Base-by-base conservation (phyloP, 208 protist species). In the Vickermania spadyakhi region DNA sequence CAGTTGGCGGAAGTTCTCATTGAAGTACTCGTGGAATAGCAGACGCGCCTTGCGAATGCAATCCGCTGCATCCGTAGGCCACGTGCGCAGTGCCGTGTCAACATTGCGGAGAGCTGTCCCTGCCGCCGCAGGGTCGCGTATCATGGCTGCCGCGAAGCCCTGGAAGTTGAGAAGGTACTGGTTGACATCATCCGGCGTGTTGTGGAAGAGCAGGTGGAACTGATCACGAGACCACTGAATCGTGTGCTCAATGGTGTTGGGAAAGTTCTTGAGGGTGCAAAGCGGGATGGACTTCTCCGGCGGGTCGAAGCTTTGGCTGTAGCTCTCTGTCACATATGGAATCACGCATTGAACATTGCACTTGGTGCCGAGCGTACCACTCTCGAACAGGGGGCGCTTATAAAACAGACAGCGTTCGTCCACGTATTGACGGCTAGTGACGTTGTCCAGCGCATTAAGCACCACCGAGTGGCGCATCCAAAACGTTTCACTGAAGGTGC, bases 231-330 rank as follows among this genome's bases (percentile, higher is more conserved):
- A 89, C 93, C 91, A 98, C 82, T 98, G 96, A 65, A 99, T 98
- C 4, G 95, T 98, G 78, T 99, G 98, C 77, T 99, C 97, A 77
- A 99, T 99, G 26, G 84, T 75, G 76, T 99, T 97, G n/a, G 99
- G 99, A 83, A 99, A 99, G 79, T 99, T 99, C 75, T 99, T 98
- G 21, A 99, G 78, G 14, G 98, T 99, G 81, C 99, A 99, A n/a
- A 99, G 86, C 26, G 99, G 98, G 68, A 99, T 99, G 4, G 83
- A 81, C 73, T 99, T 98, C 77, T 99, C 98, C 26, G 98, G 97
- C 23, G 98, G 98, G 75, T 99, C 98, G 60, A 85, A 79, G 49
- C 88, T 98, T 23, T 84, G 93, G 56, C 89, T 84, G 86, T 99
- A 99, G 55, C 85, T 98, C 78, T 99, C 98, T 23, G 99, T 99